Conservation (phyloP, 768 basidiomycete species). For the Atractiella rhizophila region DNA sequence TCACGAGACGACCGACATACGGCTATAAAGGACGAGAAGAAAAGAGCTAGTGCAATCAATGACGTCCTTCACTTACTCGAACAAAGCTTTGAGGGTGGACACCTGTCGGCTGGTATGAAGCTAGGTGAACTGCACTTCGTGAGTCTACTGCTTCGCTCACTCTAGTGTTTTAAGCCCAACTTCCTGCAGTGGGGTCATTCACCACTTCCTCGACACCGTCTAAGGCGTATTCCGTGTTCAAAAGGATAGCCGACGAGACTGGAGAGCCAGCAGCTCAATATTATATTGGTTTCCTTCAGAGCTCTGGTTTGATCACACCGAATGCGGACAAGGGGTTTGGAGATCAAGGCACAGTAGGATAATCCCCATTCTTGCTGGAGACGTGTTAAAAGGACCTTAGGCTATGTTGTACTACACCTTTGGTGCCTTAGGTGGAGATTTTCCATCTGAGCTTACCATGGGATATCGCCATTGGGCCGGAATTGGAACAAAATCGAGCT, state of each 20-base stretch:
- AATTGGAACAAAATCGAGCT: conserved; percentile 69
- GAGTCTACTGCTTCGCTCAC: background rate
- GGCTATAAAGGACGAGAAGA: background rate
- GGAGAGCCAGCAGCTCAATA: conserved; percentile 75
- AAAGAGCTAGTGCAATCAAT: background rate
- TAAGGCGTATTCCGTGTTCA: conserved; percentile 37
- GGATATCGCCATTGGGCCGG: conserved; percentile 91
- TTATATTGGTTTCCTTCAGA: conserved; percentile 60
- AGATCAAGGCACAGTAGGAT: conserved; percentile 24
- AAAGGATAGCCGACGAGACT: conserved; percentile 36
- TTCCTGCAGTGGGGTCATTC: conserved; percentile 19
- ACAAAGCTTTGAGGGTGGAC: conserved; percentile 54
- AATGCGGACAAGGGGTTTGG: conserved; percentile 35
- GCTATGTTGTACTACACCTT: conserved; percentile 86
- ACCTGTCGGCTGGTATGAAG: conserved; percentile 36
- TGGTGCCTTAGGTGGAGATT: conserved; percentile 62
- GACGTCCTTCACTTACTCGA: conserved; percentile 30
- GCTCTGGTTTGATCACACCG: conserved; percentile 32
- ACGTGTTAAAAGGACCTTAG: conserved; percentile 19
- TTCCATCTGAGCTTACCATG: conserved; percentile 71
- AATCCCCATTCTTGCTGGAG: background rate
- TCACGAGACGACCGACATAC: background rate
- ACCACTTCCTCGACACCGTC: conserved; percentile 34
- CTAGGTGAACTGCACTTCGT: conserved; percentile 23
- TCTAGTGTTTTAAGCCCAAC: conserved; percentile 4